Evolutionary conservation across 495 filamentous ascomycete species (phyloP), one percentile per base, ranked within the genome.

Genomic region (Penicillium argentinense): DNA sequence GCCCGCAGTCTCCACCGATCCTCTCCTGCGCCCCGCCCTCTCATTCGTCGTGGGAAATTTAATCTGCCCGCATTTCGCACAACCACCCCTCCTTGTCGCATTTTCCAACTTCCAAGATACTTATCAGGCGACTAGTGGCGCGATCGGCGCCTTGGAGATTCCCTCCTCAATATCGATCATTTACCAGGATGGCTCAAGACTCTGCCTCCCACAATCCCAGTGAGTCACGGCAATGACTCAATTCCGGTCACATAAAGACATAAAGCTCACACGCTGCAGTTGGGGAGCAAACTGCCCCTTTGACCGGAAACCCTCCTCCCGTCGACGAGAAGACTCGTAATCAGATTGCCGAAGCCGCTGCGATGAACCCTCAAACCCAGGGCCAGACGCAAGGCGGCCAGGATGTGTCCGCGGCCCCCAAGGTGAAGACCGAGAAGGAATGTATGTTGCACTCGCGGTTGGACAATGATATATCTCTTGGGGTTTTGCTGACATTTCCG

Each of bases 391-490:
- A 68, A 18, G 49, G 59, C 9, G 75, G 69, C 24, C 64, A 76
- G 59, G 76, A 76, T 64, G 63, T 66, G 14, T 69, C 61, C 28
- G 69, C 48, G 28, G 59, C 61, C 54, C 54, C 69, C 42, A 82
- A 81, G 65, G 76, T 82, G 57, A 83, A 84, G 69, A 76, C 67
- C 38, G 78, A 79, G 60, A 82, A 80, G 59, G 80, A 82, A 47
- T 47, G 73, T 78, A 75, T 41, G 75, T 69, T 17, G 3, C 4
- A 40, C 18, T 36, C 52, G 6, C n/a, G 12, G 23, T 24, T 23
- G 25, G 9, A 28, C 13, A 30, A 25, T 16, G 13, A 36, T 46
- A 3, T 8, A 13, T 33, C 28, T 38, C 24, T 12, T 9, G 12
- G 32, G 27, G 21, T 27, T 17, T 32, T 33, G 45, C 62, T 66